A percentile compares a stretch with the other conserved stretches of the same genome.
phyloP scores from a whole-genome alignment of 2,329 filamentous ascomycete species.

The Coleophoma crateriformis region DNA sequence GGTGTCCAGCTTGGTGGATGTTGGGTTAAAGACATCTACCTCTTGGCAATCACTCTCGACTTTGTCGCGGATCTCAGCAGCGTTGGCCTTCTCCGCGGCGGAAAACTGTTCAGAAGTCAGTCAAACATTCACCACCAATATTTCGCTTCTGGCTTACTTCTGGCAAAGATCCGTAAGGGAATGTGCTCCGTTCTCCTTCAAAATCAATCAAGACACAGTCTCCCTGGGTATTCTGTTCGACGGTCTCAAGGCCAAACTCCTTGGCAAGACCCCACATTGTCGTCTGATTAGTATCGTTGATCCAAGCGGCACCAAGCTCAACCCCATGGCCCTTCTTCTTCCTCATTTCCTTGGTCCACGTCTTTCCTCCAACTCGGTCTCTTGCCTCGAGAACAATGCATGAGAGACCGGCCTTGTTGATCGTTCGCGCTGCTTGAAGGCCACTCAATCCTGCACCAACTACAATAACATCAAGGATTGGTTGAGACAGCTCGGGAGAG shows the following conservation, averaged over 20 bases:
- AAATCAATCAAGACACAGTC: constrained; percentile 33
- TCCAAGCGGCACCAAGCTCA: constrained; percentile 52
- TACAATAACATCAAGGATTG: constrained; percentile 25
- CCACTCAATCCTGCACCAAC: constrained; percentile 40
- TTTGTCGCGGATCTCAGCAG: neutral
- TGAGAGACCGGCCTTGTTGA: constrained; percentile 31
- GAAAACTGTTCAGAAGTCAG: neutral
- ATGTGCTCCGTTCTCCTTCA: constrained; percentile 24
- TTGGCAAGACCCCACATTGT: constrained; percentile 35
- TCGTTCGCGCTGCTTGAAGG: constrained; percentile 29
- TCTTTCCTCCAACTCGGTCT: constrained; percentile 47
- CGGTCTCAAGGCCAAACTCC: constrained; percentile 33
- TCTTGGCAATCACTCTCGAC: neutral
- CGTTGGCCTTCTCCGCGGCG: neutral
- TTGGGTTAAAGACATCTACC: neutral
- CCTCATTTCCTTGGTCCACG: constrained; percentile 29
- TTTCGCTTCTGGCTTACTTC: constrained; percentile 7
- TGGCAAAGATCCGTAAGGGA: constrained; percentile 25
- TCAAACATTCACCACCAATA: neutral
- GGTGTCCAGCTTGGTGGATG: constrained; percentile 11
- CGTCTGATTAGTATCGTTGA: constrained; percentile 49
- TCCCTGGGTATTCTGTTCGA: constrained; percentile 41
- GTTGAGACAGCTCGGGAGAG: neutral
- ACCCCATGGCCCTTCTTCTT: constrained; percentile 23
- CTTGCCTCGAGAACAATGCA: constrained; percentile 43